Evolutionary conservation across 495 filamentous ascomycete genomes (phyloP).

Genomic region (Xylaria longipes): DNA sequence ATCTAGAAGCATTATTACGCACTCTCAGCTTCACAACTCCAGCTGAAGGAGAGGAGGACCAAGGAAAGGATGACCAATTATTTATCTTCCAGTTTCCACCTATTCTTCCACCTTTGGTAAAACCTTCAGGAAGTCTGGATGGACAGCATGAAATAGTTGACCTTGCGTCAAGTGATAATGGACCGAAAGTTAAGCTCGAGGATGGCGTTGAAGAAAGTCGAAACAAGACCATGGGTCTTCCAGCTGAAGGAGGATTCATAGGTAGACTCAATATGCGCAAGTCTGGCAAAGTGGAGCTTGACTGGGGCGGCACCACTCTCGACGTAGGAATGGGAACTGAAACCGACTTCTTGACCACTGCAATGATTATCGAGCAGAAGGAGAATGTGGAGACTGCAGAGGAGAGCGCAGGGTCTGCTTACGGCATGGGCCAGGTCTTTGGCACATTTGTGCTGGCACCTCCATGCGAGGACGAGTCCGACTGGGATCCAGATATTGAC

Average conservation of each 20-base stretch:
- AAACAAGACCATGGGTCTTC: constrained; percentile 38
- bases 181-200: constrained; percentile 38
- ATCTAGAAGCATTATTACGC: constrained; percentile 42
- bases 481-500: constrained; percentile 45
- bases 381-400: constrained; percentile 49
- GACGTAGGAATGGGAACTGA: constrained; percentile 51
- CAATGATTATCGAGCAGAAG: constrained; percentile 53
- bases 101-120: constrained; percentile 60
- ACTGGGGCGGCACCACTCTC: constrained; percentile 64
- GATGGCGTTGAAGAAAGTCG: constrained; percentile 32
- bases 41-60: constrained; percentile 30
- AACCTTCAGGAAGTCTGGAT: constrained; percentile 34
- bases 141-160: constrained; percentile 37
- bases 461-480: constrained; percentile 57
- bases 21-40: constrained; percentile 37
- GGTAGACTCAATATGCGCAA: constrained; percentile 66
- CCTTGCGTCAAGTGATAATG: constrained; percentile 39
- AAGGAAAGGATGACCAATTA: constrained; percentile 56
- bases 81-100: constrained; percentile 73
- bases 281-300: constrained; percentile 64
- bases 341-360: constrained; percentile 51
- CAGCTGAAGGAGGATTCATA: constrained; percentile 54
- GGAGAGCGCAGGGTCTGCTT: constrained; percentile 51
- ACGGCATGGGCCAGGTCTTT: constrained; percentile 63
- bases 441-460: constrained; percentile 64